These are phyloP conservation scores for Austroboletus eburneus DNA, from an alignment of 768 basidiomycete species.

Conservation along the genomic window DNA sequence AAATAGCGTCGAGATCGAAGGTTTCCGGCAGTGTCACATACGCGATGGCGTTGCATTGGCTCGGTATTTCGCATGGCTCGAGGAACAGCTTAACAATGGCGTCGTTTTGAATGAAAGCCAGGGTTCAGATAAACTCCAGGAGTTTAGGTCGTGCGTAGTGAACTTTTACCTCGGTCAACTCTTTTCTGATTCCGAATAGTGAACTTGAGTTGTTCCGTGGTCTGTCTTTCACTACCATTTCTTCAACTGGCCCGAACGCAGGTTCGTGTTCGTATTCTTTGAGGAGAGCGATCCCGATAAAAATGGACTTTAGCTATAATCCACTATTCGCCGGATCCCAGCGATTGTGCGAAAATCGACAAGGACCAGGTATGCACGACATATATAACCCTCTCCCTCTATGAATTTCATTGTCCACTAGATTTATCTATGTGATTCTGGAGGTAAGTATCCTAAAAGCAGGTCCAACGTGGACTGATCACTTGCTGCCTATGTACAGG, in stretches of 20 bases:
- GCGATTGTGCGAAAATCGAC: constrained; percentile 68
- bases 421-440: constrained; percentile 84
- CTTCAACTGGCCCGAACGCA: constrained; percentile 87
- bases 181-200: constrained; percentile 34
- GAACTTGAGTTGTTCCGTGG: constrained; percentile 80
- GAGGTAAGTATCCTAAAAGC: constrained; percentile 44
- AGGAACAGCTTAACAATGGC: constrained; percentile 69
- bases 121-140: constrained; percentile 73
- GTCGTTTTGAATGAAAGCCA: constrained; percentile 70
- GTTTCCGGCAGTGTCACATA: constrained; percentile 85
- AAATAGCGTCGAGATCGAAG: constrained; percentile 77
- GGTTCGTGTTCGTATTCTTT: constrained; percentile 42
- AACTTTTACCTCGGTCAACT: not conserved
- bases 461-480: not conserved
- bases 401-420: constrained; percentile 39
- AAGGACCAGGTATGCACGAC: constrained; percentile 56
- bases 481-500: constrained; percentile 33
- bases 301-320: constrained; percentile 64
- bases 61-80: constrained; percentile 93
- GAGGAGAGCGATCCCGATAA: not conserved
- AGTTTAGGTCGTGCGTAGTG: constrained; percentile 70
- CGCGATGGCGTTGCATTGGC: constrained; percentile 86
- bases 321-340: constrained; percentile 81
- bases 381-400: not conserved
- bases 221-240: constrained; percentile 89